A percentile compares a stretch with the other conserved stretches of the same genome.
phyloP scores from a whole-genome alignment of 768 basidiomycete genomes.

The Polyporus arcularius region DNA sequence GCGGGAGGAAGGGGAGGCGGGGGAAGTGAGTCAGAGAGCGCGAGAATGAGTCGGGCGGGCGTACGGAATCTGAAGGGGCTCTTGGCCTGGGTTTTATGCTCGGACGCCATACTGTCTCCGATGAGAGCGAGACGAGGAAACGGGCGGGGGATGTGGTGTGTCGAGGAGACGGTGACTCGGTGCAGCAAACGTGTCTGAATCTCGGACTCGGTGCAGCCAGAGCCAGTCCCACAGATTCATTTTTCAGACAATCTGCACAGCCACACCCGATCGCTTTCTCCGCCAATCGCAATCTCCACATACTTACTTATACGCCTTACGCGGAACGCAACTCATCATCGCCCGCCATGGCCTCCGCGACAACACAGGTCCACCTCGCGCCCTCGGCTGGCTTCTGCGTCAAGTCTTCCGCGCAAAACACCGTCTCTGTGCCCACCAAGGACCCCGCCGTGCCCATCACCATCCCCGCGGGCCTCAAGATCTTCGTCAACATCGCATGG shows the following conservation, averaged over 20 bases:
- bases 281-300: conserved; percentile 2
- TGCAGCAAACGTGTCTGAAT: not conserved
- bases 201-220: not conserved
- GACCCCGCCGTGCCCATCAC: conserved; percentile 19
- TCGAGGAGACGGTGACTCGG: not conserved
- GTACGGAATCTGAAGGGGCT: conserved; percentile 40
- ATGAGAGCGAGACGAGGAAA: not conserved
- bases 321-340: not conserved
- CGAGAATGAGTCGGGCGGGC: conserved; percentile 11
- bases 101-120: conserved; percentile 9
- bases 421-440: conserved; percentile 29
- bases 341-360: conserved; percentile 7
- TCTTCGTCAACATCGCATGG: conserved; percentile 78
- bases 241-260: not conserved
- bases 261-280: conserved; percentile 6
- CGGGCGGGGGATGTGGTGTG: not conserved
- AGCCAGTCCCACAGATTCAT: too few species aligned
- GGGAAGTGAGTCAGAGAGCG: conserved; percentile 20
- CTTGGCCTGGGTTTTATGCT: conserved; percentile 12
- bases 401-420: conserved; percentile 53
- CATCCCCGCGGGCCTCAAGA: conserved; percentile 54
- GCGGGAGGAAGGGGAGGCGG: conserved; percentile 5
- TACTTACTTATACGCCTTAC: not conserved
- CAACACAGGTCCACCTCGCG: conserved; percentile 41
- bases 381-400: conserved; percentile 74